phyloP scores from a whole-genome alignment of 805 yeast species.

The Teunomyces funiuensis region DNA sequence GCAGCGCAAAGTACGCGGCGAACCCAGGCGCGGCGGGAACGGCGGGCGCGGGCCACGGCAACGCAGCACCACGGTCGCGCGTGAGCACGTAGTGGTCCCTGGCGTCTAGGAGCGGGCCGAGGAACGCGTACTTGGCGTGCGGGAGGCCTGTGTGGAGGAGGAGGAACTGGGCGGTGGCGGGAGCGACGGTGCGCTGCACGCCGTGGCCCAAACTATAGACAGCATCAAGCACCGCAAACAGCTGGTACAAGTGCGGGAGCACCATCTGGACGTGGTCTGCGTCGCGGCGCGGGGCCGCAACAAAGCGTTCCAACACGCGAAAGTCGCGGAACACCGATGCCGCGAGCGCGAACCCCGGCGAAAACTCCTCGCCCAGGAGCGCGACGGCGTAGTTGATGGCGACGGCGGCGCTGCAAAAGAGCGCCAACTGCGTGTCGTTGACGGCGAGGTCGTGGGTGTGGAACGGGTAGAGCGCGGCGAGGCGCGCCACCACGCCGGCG shows the following conservation, averaged over 20 bases:
- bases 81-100: slow-evolving; percentile 8
- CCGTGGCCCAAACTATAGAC: slow-evolving; percentile 55
- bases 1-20: slow-evolving; percentile 22
- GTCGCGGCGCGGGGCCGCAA: slow-evolving; percentile 13
- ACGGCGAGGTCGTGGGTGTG: slow-evolving; percentile 17
- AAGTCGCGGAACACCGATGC: slow-evolving; percentile 59
- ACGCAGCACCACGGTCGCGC: background rate
- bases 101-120: slow-evolving; percentile 15
- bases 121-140: slow-evolving; percentile 20
- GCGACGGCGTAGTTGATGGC: slow-evolving; percentile 55
- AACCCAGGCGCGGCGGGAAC: slow-evolving; percentile 5
- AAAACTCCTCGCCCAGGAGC: slow-evolving; percentile 59
- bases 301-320: slow-evolving; percentile 46
- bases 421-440: slow-evolving; percentile 25
- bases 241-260: slow-evolving; percentile 46
- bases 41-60: background rate
- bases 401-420: slow-evolving; percentile 31
- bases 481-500: slow-evolving; percentile 32
- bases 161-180: slow-evolving; percentile 7
- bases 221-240: slow-evolving; percentile 50
- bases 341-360: slow-evolving; percentile 54
- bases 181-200: slow-evolving; percentile 9
- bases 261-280: slow-evolving; percentile 28
- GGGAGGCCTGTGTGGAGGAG: slow-evolving; percentile 14
- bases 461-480: slow-evolving; percentile 38